A percentile compares a stretch with the other conserved stretches of the same genome.
phyloP scores from a whole-genome alignment of 495 filamentous ascomycete species.

The Penicillium roqueforti region DNA sequence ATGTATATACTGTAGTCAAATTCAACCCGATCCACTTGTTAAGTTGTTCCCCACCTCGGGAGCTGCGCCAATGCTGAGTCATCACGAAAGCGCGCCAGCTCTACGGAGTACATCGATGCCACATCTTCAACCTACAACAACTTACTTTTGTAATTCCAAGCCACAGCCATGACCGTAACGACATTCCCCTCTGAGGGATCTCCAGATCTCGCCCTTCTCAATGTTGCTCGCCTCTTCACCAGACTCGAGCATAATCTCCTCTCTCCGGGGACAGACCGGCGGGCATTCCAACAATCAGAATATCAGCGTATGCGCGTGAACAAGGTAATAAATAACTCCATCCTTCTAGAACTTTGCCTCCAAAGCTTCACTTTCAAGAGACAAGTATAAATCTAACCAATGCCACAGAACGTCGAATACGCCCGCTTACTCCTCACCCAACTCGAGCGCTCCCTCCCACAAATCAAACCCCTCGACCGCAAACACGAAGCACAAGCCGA shows the following conservation, averaged over 20 bases:
- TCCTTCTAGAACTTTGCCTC: background rate
- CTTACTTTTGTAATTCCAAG: background rate
- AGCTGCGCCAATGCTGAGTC: background rate
- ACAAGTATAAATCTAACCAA: slow-evolving; percentile 1
- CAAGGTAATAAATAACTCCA: slow-evolving; percentile 18
- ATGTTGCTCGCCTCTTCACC: slow-evolving; percentile 67
- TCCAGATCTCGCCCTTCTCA: slow-evolving; percentile 46
- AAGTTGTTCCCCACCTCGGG: background rate
- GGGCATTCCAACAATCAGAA: slow-evolving; percentile 56
- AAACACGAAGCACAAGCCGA: slow-evolving; percentile 65
- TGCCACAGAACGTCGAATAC: slow-evolving; percentile 68
- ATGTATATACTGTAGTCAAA: background rate
- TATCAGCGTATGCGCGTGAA: slow-evolving; percentile 64
- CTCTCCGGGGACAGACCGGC: slow-evolving; percentile 57
- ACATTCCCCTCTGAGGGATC: slow-evolving; percentile 28
- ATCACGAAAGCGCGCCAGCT: background rate
- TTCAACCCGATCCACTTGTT: background rate
- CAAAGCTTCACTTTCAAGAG: background rate
- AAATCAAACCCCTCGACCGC: slow-evolving; percentile 59
- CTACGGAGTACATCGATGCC: background rate
- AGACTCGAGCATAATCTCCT: slow-evolving; percentile 72
- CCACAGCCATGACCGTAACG: slow-evolving; percentile 30
- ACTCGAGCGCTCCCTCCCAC: slow-evolving; percentile 68
- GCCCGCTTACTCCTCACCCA: slow-evolving; percentile 70
- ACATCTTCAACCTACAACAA: background rate